Percentiles rank a stretch among this genome's conserved stretches.
phyloP scores from a whole-genome alignment of 129 eudicot species.

The Gnaphalium uliginosum region DNA sequence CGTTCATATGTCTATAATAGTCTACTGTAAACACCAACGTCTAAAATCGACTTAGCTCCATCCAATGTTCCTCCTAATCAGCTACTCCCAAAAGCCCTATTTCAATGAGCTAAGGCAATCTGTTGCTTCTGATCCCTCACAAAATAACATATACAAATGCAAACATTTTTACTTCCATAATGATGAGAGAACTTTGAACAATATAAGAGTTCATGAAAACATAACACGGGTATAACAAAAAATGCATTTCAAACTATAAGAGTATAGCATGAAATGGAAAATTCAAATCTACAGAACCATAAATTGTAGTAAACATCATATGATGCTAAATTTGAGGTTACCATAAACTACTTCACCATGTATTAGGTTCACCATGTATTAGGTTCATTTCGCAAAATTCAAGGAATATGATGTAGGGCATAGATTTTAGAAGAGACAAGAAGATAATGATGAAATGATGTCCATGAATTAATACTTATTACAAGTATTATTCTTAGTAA shows the following conservation, averaged over 20 bases:
- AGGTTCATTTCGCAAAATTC: too few relatives aligned
- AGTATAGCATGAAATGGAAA: background rate
- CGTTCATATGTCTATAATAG: background rate
- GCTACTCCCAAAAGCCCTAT: background rate
- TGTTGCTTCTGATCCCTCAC: background rate
- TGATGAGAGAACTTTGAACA: too few relatives aligned
- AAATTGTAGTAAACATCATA: background rate
- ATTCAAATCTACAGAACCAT: background rate
- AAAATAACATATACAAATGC: too few relatives aligned
- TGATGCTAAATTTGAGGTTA: background rate
- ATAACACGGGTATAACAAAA: background rate
- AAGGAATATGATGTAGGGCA: too few relatives aligned
- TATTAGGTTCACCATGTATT: too few relatives aligned
- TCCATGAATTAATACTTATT: too few relatives aligned
- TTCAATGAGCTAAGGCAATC: background rate
- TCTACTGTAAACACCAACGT: background rate
- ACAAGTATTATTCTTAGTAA: too few relatives aligned
- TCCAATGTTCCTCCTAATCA: too few relatives aligned
- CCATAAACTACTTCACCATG: background rate
- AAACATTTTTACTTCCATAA: too few relatives aligned
- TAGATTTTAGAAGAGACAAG: too few relatives aligned
- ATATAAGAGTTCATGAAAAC: background rate
- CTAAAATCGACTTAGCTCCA: background rate
- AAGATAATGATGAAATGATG: too few relatives aligned
- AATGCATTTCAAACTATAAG: background rate